Base-by-base conservation (phyloP, 2,329 filamentous ascomycete species). In the Alternaria triticina region DNA sequence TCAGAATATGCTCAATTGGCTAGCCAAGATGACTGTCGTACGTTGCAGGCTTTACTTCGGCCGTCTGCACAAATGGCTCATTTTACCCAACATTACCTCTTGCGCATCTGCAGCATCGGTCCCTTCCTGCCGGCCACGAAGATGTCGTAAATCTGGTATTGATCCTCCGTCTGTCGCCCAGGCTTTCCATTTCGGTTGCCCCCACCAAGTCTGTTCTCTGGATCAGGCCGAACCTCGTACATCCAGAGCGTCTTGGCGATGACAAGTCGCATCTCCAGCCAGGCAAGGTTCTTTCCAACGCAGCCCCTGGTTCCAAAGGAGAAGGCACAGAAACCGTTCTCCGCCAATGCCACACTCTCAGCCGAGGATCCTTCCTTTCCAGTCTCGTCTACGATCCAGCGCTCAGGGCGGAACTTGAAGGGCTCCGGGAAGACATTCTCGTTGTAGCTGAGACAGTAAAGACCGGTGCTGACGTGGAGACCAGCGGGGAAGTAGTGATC, bases 91-190 rank as follows among this genome's bases (percentile, higher is more conserved):
- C 23, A 20, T 27, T 62, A 45, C 44, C 60, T 62, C 45, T 49
- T 62, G 15, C 56, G 58, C 44, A 73, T 54, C 56, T 76, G 69
- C 8, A 79, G 59, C 54, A 78, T 70, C 5, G 79, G 78, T 7
- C 79, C 78, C 60, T 79, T 71, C 54, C 75, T 72, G 28, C 70
- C 68, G 3, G 71, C 70, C 40, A 77, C 65, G 61, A 78, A 74
- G 30, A 71, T 69, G 13, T 75, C 73, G 40, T 71, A 74, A 3
- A 68, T 70, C 59, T 75, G 73, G 44, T 72, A 75, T 61, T 75
- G 70, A 27, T 70, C 64, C 52, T 68, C 65, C 27, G 57, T 54
- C 43, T 61, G 68, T 23, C 73, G 65, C 17, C 70, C 70, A 4
- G 58, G 64, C 50, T 65, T 62, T 4, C 60, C 69, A 11, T 69